phyloP scores from a whole-genome alignment of 2,329 filamentous ascomycete species.

The Cladosporium sp. region DNA sequence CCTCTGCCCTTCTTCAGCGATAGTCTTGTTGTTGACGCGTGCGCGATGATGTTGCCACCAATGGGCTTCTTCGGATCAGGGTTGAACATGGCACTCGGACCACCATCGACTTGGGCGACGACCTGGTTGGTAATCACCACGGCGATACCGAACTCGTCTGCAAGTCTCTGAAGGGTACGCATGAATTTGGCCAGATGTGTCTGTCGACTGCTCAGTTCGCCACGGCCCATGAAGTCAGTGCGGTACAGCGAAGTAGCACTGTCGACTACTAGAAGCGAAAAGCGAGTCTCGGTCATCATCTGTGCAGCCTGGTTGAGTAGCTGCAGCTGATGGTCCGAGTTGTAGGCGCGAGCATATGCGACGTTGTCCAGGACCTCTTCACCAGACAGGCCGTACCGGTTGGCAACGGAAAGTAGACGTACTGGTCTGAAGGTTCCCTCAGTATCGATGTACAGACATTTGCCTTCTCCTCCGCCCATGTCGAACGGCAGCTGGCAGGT shows the following conservation, averaged over 20 bases:
- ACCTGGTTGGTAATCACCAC: conserved; percentile 99
- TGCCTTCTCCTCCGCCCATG: conserved; percentile 97
- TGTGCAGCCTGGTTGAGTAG: conserved; percentile 90
- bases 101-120: conserved; percentile 95
- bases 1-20: conserved; percentile 93
- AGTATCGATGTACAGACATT: conserved; percentile 97
- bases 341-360: conserved; percentile 96
- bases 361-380: conserved; percentile 99
- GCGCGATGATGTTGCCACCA: conserved; percentile 97
- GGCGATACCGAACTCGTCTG: conserved; percentile 86
- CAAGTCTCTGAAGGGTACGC: conserved; percentile 76
- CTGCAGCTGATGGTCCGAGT: conserved; percentile 95
- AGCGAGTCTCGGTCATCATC: conserved; percentile 99
- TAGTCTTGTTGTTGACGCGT: conserved; percentile 91
- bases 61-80: conserved; percentile 99
- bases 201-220: conserved; percentile 91
- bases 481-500: conserved; percentile 98
- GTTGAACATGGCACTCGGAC: conserved; percentile 97
- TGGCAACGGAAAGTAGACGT: conserved; percentile 84
- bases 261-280: conserved; percentile 93
- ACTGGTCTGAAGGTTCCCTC: conserved; percentile 95
- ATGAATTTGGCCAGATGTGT: conserved; percentile 87
- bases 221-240: conserved; percentile 95
- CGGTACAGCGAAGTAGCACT: conserved; percentile 93
- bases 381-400: conserved; percentile 89